phyloP scores from a whole-genome alignment of 2,329 filamentous ascomycete genomes.

The Chaetomiaceae sp. region DNA sequence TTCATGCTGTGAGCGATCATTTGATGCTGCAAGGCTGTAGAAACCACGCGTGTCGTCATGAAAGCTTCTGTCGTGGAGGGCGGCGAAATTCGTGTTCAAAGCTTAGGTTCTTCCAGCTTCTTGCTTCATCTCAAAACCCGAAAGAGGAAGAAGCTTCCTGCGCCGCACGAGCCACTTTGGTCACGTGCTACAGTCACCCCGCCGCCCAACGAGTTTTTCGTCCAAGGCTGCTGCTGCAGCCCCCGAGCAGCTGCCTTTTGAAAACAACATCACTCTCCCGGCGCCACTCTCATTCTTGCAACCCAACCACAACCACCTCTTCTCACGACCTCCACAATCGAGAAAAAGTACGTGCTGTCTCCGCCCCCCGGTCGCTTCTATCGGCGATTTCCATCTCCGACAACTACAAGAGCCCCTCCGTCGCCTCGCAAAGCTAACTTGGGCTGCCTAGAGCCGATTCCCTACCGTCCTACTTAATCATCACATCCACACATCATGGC shows the following conservation, averaged over 20 bases:
- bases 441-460: constrained; percentile 37
- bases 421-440: constrained; percentile 19
- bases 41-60: too few relatives aligned
- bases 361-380: neutral
- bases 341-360: constrained; percentile 20
- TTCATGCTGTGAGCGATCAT: too few relatives aligned
- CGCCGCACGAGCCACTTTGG: constrained; percentile 19
- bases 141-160: neutral
- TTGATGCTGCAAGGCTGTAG: too few relatives aligned
- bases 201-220: constrained; percentile 31
- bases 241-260: constrained; percentile 25
- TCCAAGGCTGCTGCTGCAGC: constrained; percentile 25
- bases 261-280: constrained; percentile 27
- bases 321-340: constrained; percentile 13
- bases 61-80: too few relatives aligned
- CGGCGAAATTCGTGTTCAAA: too few relatives aligned
- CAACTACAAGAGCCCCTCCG: constrained; percentile 18
- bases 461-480: constrained; percentile 24
- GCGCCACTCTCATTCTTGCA: constrained; percentile 26
- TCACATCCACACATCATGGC: constrained; percentile 55
- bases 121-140: too few relatives aligned
- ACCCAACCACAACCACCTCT: constrained; percentile 23
- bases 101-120: neutral
- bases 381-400: constrained; percentile 1
- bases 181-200: constrained; percentile 28